Evolutionary conservation across 345 rosid species (phyloP), one percentile per base, ranked within the genome.

Genomic region (Hypericum androsaemum): DNA sequence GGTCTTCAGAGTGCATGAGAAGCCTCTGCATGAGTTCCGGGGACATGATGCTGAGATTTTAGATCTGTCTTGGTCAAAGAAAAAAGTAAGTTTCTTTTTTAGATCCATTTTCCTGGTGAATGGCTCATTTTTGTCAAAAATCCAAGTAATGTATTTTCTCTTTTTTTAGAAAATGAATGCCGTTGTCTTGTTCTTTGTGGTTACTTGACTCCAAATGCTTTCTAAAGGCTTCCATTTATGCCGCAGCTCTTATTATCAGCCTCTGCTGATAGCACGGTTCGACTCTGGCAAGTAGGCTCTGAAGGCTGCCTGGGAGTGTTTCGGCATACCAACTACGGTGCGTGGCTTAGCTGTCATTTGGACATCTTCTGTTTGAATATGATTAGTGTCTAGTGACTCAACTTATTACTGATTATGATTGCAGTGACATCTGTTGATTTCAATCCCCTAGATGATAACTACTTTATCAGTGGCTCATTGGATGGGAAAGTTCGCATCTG

Each of bases 41-140:
- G 95, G 89, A 52, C 95, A 85, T 65, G 50, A 5, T 5, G 72
- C 74, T 22, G 92, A 83, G 64, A 70, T 86, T 57, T 74, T 86
- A 76, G 86, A 79, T 74, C 84, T 86, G 58, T 67, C 92, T 0
- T 86, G 95, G 95, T 86, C 95, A 8, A 74, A 71, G 63, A 72
- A 72, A 67, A 80, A 81, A 81, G 95, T 86, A 50, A 77, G 77
- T 63, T 37, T 47, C 50, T 49, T n/a, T 12, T n/a, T 36, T 0
- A 16, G 67, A 49, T 36, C 4, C 5, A 40, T 41, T 60, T 17
- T 37, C 12, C 47, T 41, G 39, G 56, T n/a, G 39, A 48, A 22
- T 22, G 1, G 4, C 32, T 22, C 32, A 22, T 22, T 22, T 22
- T 22, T 22, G 32, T 22, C 32, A 41, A 36, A 17, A 7, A 17